These are phyloP conservation scores for Cercospora sp. DNA, from an alignment of 2,329 filamentous ascomycete species.

Conservation along the genomic window DNA sequence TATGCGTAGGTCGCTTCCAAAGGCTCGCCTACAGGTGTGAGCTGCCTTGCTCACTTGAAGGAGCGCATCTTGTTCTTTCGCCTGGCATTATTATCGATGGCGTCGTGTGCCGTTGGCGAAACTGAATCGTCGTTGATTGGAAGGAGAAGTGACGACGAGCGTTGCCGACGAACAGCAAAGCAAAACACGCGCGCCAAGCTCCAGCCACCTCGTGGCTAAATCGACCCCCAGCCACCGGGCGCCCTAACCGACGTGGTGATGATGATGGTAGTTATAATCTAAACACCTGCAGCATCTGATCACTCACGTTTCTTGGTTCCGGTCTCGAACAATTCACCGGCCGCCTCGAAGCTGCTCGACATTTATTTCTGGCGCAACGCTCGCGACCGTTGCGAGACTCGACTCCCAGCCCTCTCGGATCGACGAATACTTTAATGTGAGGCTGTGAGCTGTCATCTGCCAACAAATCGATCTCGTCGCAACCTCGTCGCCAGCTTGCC, in stretches of 20 bases:
- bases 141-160: neutral
- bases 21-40: neutral
- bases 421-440: neutral
- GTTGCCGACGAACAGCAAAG: neutral
- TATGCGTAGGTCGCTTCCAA: neutral
- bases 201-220: neutral
- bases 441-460: constrained; percentile 9
- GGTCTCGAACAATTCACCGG: neutral
- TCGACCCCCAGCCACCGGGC: neutral
- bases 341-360: neutral
- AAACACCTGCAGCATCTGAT: neutral
- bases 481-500: neutral
- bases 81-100: neutral
- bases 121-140: neutral
- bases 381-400: neutral
- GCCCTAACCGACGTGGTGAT: neutral
- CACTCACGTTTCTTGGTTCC: neutral
- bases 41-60: neutral
- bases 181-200: neutral
- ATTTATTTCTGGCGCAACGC: neutral
- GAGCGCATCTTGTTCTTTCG: neutral
- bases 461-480: neutral
- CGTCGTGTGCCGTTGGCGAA: neutral
- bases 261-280: neutral
- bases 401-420: neutral